These are phyloP conservation scores for Parsonsia alboflavescens DNA, from an alignment of 257 asterid species.

Conservation along the genomic window DNA sequence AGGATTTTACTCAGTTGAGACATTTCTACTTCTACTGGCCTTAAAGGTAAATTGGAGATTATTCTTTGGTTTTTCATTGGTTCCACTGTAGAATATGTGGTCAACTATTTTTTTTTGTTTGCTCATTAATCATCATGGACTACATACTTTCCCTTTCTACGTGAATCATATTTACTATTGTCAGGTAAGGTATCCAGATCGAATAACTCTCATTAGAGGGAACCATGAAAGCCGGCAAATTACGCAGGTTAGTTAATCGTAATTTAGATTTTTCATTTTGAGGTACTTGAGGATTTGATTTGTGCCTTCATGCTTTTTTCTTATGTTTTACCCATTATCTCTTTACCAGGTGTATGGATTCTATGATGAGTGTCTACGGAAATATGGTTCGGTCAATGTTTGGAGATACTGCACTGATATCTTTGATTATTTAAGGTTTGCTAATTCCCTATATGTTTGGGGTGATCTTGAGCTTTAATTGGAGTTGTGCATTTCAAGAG, in stretches of 20 bases:
- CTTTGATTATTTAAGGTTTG: constrained; percentile 90
- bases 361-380: constrained; percentile 97
- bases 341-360: constrained; percentile 84
- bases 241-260: constrained; percentile 69
- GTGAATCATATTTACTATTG: constrained; percentile 8
- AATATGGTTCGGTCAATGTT: constrained; percentile 86
- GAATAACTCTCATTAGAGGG: constrained; percentile 94
- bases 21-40: constrained; percentile 91
- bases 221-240: constrained; percentile 98
- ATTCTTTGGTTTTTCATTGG: not conserved
- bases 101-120: not conserved
- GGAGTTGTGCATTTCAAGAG: not conserved
- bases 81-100: not conserved
- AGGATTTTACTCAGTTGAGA: constrained; percentile 96
- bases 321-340: constrained; percentile 14
- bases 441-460: too few species aligned
- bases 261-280: not conserved
- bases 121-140: not conserved
- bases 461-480: not conserved
- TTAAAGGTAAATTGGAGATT: constrained; percentile 52
- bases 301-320: constrained; percentile 2
- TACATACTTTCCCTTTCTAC: not conserved
- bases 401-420: constrained; percentile 99
- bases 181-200: constrained; percentile 95
- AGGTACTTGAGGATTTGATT: constrained; percentile 2